Evolutionary conservation across 805 yeast genomes (phyloP).

Genomic region (Metschnikowia colocasiae): DNA sequence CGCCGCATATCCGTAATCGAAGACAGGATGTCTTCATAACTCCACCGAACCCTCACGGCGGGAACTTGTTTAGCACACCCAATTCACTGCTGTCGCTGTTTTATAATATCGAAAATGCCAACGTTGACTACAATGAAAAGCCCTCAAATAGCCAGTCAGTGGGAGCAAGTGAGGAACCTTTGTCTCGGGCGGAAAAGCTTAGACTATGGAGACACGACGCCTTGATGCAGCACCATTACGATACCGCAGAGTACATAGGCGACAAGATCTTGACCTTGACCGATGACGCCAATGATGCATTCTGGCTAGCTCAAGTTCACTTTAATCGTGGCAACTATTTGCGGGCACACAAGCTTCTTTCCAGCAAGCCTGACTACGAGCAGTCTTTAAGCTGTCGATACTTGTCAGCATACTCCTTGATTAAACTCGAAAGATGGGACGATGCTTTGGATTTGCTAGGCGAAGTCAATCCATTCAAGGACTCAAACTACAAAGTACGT

Average conservation of each 20-base stretch:
- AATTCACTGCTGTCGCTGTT: constrained; percentile 39
- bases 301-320: constrained; percentile 92
- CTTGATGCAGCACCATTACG: constrained; percentile 82
- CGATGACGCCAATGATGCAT: constrained; percentile 87
- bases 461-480: constrained; percentile 70
- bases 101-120: constrained; percentile 27
- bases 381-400: constrained; percentile 73
- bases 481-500: constrained; percentile 36
- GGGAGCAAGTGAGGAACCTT: constrained; percentile 32
- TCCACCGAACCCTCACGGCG: constrained; percentile 46
- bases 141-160: constrained; percentile 3
- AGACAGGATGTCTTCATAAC: constrained; percentile 42
- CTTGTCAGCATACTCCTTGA: constrained; percentile 69
- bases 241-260: constrained; percentile 86
- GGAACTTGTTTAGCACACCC: constrained; percentile 40
- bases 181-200: constrained; percentile 79
- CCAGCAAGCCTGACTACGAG: constrained; percentile 51
- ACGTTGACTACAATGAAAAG: constrained; percentile 11
- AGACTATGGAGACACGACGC: constrained; percentile 95
- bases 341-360: constrained; percentile 70
- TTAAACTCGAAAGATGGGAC: constrained; percentile 74
- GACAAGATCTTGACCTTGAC: constrained; percentile 85
- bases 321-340: constrained; percentile 71
- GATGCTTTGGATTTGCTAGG: constrained; percentile 87
- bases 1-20: constrained; percentile 52